phyloP scores from a whole-genome alignment of 495 filamentous ascomycete species.

The Cryomyces minteri region DNA sequence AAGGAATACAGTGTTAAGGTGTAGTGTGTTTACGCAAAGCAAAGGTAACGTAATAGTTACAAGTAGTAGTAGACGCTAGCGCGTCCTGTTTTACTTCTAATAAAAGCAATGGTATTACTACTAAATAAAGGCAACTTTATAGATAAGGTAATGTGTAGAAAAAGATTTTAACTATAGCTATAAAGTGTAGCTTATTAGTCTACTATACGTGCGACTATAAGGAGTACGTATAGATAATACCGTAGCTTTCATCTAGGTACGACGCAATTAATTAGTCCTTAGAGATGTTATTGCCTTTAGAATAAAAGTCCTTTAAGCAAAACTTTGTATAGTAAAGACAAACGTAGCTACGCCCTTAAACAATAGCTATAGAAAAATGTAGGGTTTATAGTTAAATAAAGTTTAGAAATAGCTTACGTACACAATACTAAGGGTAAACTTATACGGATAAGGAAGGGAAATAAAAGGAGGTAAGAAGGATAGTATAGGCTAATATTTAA shows the following conservation, averaged over 20 bases:
- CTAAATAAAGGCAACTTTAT: constrained; percentile 59
- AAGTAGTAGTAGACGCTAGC: constrained; percentile 49
- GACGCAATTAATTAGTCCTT: not conserved
- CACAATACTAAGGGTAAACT: not conserved
- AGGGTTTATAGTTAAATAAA: constrained; percentile 42
- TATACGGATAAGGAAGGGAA: not conserved
- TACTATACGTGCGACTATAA: constrained; percentile 2
- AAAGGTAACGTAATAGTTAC: not conserved
- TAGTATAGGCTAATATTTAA: not conserved
- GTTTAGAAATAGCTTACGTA: constrained; percentile 30
- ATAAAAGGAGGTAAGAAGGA: not conserved
- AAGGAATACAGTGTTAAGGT: not conserved
- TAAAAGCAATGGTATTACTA: constrained; percentile 61
- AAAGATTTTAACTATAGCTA: constrained; percentile 4
- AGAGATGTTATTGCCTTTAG: not conserved
- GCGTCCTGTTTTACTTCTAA: constrained; percentile 56
- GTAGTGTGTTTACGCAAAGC: not conserved
- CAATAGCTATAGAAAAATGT: not conserved
- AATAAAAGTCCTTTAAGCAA: not conserved
- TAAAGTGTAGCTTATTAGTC: too few species aligned
- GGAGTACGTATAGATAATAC: not conserved
- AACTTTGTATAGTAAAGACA: constrained; percentile 8
- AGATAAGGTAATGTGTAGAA: constrained; percentile 34
- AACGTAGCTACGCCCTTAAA: not conserved
- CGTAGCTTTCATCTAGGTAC: not conserved